Evolutionary conservation across 164 flowering plant genomes (phyloP), one percentile per base, ranked within the genome.

Genomic region (Tetracentron sinense): DNA sequence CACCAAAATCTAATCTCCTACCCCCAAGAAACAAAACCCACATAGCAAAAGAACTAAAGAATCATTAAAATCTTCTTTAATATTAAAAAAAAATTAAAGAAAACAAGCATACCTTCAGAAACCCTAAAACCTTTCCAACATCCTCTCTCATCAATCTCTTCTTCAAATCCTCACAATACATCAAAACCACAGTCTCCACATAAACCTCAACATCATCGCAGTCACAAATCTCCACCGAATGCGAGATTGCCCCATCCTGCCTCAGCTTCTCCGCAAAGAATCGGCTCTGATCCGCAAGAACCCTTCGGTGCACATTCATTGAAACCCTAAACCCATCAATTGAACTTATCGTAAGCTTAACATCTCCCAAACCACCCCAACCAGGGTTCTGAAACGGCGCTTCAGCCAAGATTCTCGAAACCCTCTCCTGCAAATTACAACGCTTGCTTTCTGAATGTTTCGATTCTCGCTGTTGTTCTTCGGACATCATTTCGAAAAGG

Each of bases 191-290:
- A 51, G 85, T 76, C 76, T 90, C 96, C 66, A 89, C 85, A 77
- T 93, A 93, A 8, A 81, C 83, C 78, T 84, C 96, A 56, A 90
- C 91, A 61, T 93, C 92, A 70, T 89, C 96, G 61, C 92, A 87
- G 23, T 90, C 97, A 54, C 85, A 82, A 64, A 93, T 90, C 79
- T 90, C 98, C 58, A 93, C 91, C 11, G 78, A 67, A 67, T 86
- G 90, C 57, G 72, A 47, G 2, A 75, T 68, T 55, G 69, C 82
- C 54, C 63, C 72, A 20, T 58, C 79, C 27, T 64, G 55, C 70
- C 60, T 62, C 52, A 93, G 68, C 74, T 83, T 90, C 65, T 83
- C 96, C 11, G 80, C 84, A 44, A 93, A 93, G 64, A 87, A 93
- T 56, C 86, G 71, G 67, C 97, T 90, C 65, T 76, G 72, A 10